phyloP scores from a whole-genome alignment of 495 filamentous ascomycete species.

The Melanomma pulvis-pyrius region DNA sequence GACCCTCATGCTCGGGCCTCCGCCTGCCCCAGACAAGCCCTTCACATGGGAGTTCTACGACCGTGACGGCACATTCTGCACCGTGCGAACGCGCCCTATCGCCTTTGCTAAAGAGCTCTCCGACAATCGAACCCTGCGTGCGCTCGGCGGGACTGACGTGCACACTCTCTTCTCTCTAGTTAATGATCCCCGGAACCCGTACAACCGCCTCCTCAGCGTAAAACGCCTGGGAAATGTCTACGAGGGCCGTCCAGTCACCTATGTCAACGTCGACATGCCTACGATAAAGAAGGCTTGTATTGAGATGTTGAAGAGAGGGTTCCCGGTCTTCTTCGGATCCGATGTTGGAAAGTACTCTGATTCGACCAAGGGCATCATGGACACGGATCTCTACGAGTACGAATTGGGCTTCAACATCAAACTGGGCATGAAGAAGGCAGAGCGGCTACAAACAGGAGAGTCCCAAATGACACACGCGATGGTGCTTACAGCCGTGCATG shows the following conservation, averaged over 20 bases:
- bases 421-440: conserved; percentile 72
- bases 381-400: conserved; percentile 70
- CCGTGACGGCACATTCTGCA: conserved; percentile 63
- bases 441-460: conserved; percentile 70
- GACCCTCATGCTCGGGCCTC: conserved; percentile 75
- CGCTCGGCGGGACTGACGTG: conserved; percentile 56
- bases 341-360: conserved; percentile 85
- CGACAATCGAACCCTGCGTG: conserved; percentile 49
- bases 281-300: conserved; percentile 73
- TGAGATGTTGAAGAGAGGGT: conserved; percentile 70
- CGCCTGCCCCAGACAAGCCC: conserved; percentile 63
- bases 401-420: conserved; percentile 75
- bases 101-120: conserved; percentile 66
- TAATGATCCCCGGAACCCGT: conserved; percentile 79
- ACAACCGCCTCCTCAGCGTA: conserved; percentile 71
- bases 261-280: conserved; percentile 78
- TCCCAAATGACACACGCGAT: conserved; percentile 87
- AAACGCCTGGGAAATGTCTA: conserved; percentile 77
- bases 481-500: conserved; percentile 82
- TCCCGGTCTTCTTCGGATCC: conserved; percentile 85
- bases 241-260: conserved; percentile 69
- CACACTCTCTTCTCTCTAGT: conserved; percentile 74
- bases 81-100: conserved; percentile 51
- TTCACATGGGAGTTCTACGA: conserved; percentile 82
- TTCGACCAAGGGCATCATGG: conserved; percentile 69